These are phyloP conservation scores for Odonthalia washingtoniensis DNA, from an alignment of 31 red algal species.

Conservation along the genomic window DNA sequence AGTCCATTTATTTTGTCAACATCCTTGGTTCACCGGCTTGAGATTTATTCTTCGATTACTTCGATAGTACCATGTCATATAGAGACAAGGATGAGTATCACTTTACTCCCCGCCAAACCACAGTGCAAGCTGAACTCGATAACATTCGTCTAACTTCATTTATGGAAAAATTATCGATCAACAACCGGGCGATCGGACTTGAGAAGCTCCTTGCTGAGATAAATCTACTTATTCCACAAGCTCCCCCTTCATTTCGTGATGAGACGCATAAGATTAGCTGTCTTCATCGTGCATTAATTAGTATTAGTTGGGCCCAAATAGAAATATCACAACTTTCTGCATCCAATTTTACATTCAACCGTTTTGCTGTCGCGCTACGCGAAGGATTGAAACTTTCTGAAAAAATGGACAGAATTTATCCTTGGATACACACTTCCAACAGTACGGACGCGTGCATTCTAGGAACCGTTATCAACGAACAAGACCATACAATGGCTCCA, in stretches of 20 bases:
- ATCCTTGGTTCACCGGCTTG: conserved; percentile 16
- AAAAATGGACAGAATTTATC: neutral
- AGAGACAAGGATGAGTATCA: conserved; percentile 25
- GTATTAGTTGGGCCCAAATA: neutral
- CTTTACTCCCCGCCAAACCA: conserved; percentile 21
- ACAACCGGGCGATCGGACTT: neutral
- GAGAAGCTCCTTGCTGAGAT: no score
- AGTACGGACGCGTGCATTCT: no score
- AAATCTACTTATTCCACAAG: no score
- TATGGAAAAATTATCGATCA: conserved; percentile 13
- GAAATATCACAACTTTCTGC: neutral
- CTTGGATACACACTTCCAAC: no score
- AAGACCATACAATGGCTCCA: no score
- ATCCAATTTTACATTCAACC: neutral
- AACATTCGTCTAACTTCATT: neutral
- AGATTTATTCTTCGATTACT: conserved; percentile 38
- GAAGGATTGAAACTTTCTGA: neutral
- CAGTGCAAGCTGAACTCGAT: conserved; percentile 15
- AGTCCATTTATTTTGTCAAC: conserved; percentile 39
- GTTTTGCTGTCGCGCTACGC: neutral
- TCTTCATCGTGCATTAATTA: neutral
- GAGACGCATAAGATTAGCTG: neutral
- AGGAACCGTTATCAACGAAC: no score
- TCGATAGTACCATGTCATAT: conserved; percentile 7
- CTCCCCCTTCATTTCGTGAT: neutral